Evolutionary conservation across 2,329 filamentous ascomycete genomes (phyloP), one percentile per base, ranked within the genome.

Genomic region (Xylaria hypoxylon): DNA sequence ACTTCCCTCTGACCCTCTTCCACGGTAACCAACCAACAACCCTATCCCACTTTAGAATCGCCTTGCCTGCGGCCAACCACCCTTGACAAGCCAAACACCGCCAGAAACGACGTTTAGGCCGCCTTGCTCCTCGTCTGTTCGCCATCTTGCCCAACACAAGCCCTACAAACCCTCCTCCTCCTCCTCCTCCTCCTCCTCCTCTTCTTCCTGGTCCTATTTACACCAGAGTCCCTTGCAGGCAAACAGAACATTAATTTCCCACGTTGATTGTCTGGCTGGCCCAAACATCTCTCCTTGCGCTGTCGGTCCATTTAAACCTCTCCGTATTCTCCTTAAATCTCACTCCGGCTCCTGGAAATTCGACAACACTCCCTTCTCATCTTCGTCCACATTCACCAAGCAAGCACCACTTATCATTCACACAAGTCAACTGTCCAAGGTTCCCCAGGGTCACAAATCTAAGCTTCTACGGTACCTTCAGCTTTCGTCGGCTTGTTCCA

Each of bases 81-180:
- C 15, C 35, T 17, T 19, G 11, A 33, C 31, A 62, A 44, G 58
- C 58, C 52, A 33, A 56, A 35, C 38, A n/a, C n/a, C n/a, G n/a
- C n/a, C n/a, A n/a, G n/a, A 53, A 52, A 44, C 56, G 28, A 31
- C 31, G 8, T 58, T 58, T 38, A 42, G 28, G 19, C 58, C n/a
- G 59, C 51, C 47, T 31, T 58, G 45, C 57, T 22, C 50, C 52
- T 51, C 26, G 15, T 50, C 33, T 42, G 40, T 45, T 47, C 26
- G 47, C 47, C 40, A 40, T 24, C 19, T 55, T 59, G 42, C 59
- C 58, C 57, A 56, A 61, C 64, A 68, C 35, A 10, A 38, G 63
- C 64, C 66, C 64, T 73, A 68, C 74, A 75, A 74, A 74, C 73
- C 70, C 55, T 33, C 59, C n/a, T n/a, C n/a, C n/a, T n/a, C n/a